A percentile compares a stretch with the other conserved stretches of the same genome.
phyloP scores from a whole-genome alignment of 768 basidiomycete genomes.

The Lentinus tigrinus region DNA sequence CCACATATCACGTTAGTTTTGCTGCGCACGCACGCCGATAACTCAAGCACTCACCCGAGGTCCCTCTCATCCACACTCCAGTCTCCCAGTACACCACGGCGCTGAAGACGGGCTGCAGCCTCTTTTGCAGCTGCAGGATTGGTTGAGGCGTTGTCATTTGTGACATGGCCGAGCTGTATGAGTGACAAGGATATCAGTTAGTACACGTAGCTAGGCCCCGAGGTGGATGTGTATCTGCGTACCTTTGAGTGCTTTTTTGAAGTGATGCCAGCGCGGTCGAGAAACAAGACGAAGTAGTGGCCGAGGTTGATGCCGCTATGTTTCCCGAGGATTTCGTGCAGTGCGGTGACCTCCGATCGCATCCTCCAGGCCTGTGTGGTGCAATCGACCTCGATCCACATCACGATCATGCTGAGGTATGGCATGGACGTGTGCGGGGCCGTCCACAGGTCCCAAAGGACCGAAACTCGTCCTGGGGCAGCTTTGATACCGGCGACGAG shows the following conservation, averaged over 20 bases:
- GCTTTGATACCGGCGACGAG: not conserved
- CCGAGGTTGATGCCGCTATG: conserved; percentile 31
- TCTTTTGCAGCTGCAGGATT: conserved; percentile 16
- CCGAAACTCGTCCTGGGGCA: conserved; percentile 15
- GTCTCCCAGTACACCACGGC: not conserved
- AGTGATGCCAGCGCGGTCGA: conserved; percentile 28
- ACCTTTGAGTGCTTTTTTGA: conserved; percentile 23
- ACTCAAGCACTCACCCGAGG: conserved; percentile 4
- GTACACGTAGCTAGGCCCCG: conserved; percentile 75
- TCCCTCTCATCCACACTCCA: not conserved
- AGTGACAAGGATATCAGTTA: conserved; percentile 71
- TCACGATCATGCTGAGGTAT: conserved; percentile 22
- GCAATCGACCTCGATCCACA: conserved; percentile 24
- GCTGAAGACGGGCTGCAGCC: conserved; percentile 10
- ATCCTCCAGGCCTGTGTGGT: conserved; percentile 22
- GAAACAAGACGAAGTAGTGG: conserved; percentile 24
- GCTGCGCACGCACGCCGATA: not conserved
- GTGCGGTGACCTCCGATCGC: conserved; percentile 22
- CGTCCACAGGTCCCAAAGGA: conserved; percentile 19
- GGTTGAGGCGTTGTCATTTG: conserved; percentile 24
- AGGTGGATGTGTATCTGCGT: too few relatives aligned
- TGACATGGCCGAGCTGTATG: conserved; percentile 4
- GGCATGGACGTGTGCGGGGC: conserved; percentile 20
- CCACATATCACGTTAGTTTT: too few relatives aligned
- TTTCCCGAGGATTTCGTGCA: conserved; percentile 21